A percentile compares a stretch with the other conserved stretches of the same genome.
These are phyloP conservation scores for Mycena metata DNA, from an alignment of 768 basidiomycete species.

Conservation along the genomic window DNA sequence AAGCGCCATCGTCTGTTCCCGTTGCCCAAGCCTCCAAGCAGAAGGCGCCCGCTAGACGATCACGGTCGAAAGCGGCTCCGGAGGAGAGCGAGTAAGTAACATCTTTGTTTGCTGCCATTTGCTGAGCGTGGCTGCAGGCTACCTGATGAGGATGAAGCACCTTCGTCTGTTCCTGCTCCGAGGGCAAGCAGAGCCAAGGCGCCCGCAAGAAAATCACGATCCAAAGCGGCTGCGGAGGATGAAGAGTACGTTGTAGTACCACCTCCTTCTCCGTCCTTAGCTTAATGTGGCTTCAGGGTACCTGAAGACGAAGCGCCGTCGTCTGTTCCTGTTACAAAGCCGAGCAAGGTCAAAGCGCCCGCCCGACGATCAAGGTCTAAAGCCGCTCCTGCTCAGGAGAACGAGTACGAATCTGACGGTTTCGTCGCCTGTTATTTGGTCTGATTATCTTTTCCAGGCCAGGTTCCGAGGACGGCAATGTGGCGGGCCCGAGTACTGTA, in stretches of 20 bases:
- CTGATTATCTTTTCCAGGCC: neutral
- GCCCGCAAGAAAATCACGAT: slow-evolving; percentile 9
- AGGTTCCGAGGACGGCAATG: neutral
- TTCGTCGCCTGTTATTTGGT: neutral
- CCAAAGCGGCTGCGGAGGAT: slow-evolving; percentile 14
- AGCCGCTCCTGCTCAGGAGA: neutral
- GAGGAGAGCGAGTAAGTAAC: slow-evolving; percentile 18
- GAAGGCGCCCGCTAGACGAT: slow-evolving; percentile 2
- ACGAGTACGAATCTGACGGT: neutral
- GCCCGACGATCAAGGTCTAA: slow-evolving; percentile 9
- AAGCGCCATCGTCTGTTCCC: neutral
- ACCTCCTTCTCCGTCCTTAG: no score
- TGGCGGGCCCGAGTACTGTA: neutral
- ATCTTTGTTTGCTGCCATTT: neutral
- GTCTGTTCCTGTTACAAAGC: slow-evolving; percentile 8
- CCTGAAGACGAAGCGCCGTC: neutral
- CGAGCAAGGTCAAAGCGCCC: slow-evolving; percentile 13
- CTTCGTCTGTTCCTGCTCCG: slow-evolving; percentile 5
- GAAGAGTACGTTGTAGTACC: neutral
- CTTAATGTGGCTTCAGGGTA: neutral
- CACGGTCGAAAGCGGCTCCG: neutral
- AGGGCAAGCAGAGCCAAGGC: slow-evolving; percentile 11
- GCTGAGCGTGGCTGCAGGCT: neutral
- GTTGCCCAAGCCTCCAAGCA: neutral
- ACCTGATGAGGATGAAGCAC: slow-evolving; percentile 9